Conservation (phyloP, 1,284 basidiomycete genomes). For the Ustilago vetiveriae region DNA sequence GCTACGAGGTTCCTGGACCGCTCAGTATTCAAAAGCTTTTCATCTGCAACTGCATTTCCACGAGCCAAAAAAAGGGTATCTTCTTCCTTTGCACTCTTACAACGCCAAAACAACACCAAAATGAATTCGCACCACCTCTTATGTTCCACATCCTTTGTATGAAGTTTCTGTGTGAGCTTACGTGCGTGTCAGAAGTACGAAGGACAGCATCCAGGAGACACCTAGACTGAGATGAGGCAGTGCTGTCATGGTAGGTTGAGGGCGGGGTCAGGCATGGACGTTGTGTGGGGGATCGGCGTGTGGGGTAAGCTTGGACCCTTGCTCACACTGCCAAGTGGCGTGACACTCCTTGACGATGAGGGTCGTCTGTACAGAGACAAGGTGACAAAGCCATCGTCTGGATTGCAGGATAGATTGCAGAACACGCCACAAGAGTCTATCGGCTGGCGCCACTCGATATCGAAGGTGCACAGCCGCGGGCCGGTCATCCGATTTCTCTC, state of each 20-base stretch:
- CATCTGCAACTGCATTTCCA: background rate
- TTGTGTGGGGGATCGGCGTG: background rate
- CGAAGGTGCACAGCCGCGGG: too few relatives aligned
- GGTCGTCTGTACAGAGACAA: background rate
- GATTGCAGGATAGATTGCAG: background rate
- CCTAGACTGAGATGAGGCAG: background rate
- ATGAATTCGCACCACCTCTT: conserved; percentile 28
- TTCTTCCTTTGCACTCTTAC: background rate
- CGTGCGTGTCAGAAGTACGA: too few relatives aligned
- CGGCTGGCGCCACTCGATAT: too few relatives aligned
- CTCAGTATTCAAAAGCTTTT: background rate
- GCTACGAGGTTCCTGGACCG: background rate
- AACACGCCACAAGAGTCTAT: background rate
- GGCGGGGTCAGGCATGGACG: background rate
- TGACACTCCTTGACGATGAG: background rate
- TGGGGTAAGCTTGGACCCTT: background rate
- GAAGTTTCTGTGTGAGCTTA: too few relatives aligned
- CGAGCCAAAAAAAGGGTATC: background rate
- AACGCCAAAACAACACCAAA: background rate
- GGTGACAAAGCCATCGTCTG: background rate
- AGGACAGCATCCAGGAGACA: too few relatives aligned
- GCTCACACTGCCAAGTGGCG: background rate
- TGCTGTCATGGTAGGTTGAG: too few relatives aligned
- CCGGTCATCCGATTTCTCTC: too few relatives aligned
- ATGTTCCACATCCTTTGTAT: too few relatives aligned